Evolutionary conservation across 306 rosid species (phyloP).

Genomic region (Gleditsia sinensis): DNA sequence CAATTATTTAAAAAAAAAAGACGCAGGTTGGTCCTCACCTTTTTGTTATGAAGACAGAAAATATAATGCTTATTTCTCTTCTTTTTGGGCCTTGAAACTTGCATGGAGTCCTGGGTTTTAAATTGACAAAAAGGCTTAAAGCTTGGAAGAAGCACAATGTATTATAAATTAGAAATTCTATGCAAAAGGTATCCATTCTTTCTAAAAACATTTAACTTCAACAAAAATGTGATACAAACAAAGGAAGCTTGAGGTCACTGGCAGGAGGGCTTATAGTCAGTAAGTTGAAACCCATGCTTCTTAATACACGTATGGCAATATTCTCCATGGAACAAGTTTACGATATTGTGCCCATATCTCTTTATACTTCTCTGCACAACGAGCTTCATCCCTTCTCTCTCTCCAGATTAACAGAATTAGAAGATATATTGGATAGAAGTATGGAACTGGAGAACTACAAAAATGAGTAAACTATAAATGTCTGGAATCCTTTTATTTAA

Average conservation of each 20-base stretch:
- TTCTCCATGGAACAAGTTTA: constrained; percentile 89
- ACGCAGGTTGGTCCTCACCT: too few species aligned
- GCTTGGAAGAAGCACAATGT: neutral
- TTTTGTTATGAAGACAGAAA: too few species aligned
- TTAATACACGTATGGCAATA: constrained; percentile 71
- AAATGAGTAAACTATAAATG: constrained; percentile 18
- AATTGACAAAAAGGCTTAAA: too few species aligned
- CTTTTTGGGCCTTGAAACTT: too few species aligned
- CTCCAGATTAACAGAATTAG: constrained; percentile 93
- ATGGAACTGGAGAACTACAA: constrained; percentile 92
- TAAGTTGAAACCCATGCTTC: neutral
- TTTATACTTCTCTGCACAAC: constrained; percentile 85
- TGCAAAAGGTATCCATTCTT: neutral
- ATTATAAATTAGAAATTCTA: neutral
- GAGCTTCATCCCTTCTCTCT: constrained; percentile 95
- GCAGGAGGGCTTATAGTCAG: neutral
- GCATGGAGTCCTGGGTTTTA: too few species aligned
- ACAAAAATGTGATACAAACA: neutral
- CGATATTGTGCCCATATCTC: constrained; percentile 83
- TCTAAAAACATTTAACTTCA: neutral
- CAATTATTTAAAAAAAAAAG: too few species aligned
- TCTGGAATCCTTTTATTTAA: constrained; percentile 1
- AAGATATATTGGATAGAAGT: constrained; percentile 90
- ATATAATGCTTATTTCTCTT: too few species aligned
- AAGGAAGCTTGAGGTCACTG: neutral